Evolutionary conservation across 352 stramenopile species (phyloP), one percentile per base, ranked within the genome.

Genomic region (Pythium insidiosum): DNA sequence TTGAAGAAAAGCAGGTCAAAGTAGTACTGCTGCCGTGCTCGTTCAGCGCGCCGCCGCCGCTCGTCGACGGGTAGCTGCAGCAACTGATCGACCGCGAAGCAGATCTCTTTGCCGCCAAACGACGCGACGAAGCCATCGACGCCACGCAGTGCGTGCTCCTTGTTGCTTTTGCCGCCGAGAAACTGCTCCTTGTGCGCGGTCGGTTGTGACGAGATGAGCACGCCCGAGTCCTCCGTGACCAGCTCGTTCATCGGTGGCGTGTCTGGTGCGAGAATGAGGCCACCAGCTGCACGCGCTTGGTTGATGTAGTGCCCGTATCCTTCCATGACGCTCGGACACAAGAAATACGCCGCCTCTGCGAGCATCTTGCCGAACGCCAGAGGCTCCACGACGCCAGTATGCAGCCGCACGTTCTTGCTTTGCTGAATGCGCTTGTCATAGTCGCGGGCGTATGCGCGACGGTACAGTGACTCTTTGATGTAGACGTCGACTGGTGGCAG

Each of bases 221-320:
- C 58, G 11, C 57, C 68, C 1, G 68, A 82, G 20, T 46, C 25
- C 1, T 50, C 47, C 18, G 63, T 73, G 16, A 86, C 34, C 15
- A 84, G 58, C 49, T 87, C 71, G 47, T 78, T 85, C 72, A 85
- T 85, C 0, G 72, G 69, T 13, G 68, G 64, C 18, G 74, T 43
- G 35, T 82, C 58, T 0, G 72, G 73, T 3, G 68, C 63, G n/a
- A 85, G 23, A 18, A 85, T 68, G 9, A 82, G 43, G 0, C 47
- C 69, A 7, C 64, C 56, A 11, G 56, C 61, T 10, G 68, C 64
- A 6, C 68, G 64, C n/a, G 69, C 73, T 24, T 85, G 73, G 55
- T 85, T 85, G 43, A 82, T 82, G 49, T 85, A 85, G 56, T 82
- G 73, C 9, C 73, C 73, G 34, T 77, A 87, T 7, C 74, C 71